These are phyloP conservation scores for Trichoderma asperelloides DNA, from an alignment of 495 filamentous ascomycete species.

Conservation along the genomic window DNA sequence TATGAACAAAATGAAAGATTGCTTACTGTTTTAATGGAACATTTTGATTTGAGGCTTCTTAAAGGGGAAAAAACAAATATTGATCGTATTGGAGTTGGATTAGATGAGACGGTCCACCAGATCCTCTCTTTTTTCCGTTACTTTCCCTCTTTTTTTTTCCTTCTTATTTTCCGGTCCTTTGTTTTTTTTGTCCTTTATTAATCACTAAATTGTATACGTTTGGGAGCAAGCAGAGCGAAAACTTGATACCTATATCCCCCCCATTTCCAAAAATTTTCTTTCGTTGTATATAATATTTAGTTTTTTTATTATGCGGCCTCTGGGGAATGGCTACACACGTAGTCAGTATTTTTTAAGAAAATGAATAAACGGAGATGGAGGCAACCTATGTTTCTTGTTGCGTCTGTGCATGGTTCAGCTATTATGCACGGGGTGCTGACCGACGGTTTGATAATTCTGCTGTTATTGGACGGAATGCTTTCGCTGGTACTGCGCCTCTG, in stretches of 20 bases:
- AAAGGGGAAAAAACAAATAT: background rate
- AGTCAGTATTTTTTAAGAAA: background rate
- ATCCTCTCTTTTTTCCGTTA: background rate
- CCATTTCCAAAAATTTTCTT: background rate
- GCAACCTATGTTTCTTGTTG: background rate
- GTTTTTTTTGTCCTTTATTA: no score
- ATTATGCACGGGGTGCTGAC: no score
- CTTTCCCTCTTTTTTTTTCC: constrained; percentile 1
- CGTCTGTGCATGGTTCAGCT: background rate
- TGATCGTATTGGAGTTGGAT: background rate
- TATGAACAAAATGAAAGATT: background rate
- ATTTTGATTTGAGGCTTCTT: background rate
- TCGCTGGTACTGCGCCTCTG: no score
- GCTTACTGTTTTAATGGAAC: background rate
- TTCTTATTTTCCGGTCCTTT: background rate
- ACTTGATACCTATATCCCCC: constrained; percentile 5
- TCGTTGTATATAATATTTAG: background rate
- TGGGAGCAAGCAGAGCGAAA: background rate
- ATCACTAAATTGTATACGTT: background rate
- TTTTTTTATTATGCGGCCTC: background rate
- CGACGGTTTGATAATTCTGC: no score
- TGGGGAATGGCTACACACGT: background rate
- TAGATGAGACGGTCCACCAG: constrained; percentile 1
- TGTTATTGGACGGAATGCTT: no score
- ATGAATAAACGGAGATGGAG: background rate